Evolutionary conservation across 805 yeast genomes (phyloP).

Genomic region (Sungouiella blattae): DNA sequence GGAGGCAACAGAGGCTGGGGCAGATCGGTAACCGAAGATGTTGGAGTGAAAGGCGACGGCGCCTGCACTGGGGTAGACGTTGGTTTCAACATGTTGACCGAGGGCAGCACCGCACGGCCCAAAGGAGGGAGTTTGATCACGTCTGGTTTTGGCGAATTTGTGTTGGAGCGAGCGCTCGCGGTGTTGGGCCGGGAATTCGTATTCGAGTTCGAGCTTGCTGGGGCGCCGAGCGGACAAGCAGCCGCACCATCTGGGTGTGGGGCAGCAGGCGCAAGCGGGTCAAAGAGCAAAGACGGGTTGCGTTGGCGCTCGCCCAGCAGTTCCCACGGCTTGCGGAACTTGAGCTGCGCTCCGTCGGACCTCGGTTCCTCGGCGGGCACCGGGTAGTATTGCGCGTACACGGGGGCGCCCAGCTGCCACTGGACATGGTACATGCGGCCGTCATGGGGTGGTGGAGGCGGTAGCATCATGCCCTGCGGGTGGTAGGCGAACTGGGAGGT

Average conservation of each 20-base stretch:
- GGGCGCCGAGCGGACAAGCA: too few species aligned
- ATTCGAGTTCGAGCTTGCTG: too few species aligned
- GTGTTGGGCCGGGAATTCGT: too few species aligned
- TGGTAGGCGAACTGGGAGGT: not conserved
- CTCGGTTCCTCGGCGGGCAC: too few species aligned
- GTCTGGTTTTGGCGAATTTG: constrained; percentile 3
- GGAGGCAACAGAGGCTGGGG: too few species aligned
- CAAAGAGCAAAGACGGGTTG: constrained; percentile 46
- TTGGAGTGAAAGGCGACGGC: too few species aligned
- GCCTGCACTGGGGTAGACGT: too few species aligned
- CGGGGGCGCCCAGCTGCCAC: constrained; percentile 2
- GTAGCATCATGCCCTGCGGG: not conserved
- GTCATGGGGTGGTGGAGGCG: constrained; percentile 1
- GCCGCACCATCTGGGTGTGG: too few species aligned
- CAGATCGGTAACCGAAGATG: too few species aligned
- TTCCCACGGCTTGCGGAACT: constrained; percentile 38
- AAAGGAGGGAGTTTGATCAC: constrained; percentile 1
- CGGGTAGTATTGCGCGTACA: constrained; percentile 17
- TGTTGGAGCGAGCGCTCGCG: constrained; percentile 1
- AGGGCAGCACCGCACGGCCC: constrained; percentile 5
- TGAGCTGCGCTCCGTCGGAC: constrained; percentile 25
- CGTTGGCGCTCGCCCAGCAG: constrained; percentile 27
- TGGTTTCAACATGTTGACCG: too few species aligned
- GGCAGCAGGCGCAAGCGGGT: constrained; percentile 45
- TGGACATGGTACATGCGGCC: not conserved